Evolutionary conservation across 2,329 filamentous ascomycete species (phyloP), one percentile per base, ranked within the genome.

Genomic region (Didymella keratinophila): DNA sequence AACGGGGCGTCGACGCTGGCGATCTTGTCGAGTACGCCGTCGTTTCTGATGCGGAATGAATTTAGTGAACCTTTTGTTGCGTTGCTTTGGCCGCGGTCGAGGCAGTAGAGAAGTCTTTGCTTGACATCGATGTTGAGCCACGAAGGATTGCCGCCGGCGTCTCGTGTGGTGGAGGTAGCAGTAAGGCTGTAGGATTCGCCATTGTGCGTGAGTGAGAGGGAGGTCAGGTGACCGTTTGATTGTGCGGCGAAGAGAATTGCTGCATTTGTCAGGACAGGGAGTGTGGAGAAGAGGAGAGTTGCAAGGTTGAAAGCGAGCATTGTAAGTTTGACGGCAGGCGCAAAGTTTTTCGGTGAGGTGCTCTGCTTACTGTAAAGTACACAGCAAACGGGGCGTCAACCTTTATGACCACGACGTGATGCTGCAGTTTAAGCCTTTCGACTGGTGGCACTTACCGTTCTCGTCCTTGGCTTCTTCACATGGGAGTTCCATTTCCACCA

Each of bases 61-160:
- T 60, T 64, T 9, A 64, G 51, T 7, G 62, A 62, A 36, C 62
- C 62, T 46, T 54, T 39, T 0, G 53, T 60, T 4, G 16, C 54
- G 18, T 41, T 48, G n/a, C 50, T 56, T 20, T 49, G 42, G 8
- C 62, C 62, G 12, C 62, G 60, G 43, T 64, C 62, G 10, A 64
- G 57, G 50, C 62, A 64, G 53, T 64, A 64, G 28, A 64, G 37
- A 7, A 64, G 32, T n/a, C 62, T 54, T 20, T 52, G 36, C 9
- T 43, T 36, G 14, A 45, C 51, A 23, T 64, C 62, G 37, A 64
- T 52, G 30, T 60, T 64, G 14, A 64, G 48, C 32, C 42, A 51
- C 2, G 62, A 56, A n/a, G 62, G 51, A 16, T 64, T 64, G 1
- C 50, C 50, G n/a, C 52, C 62, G 36, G 46, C 51, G 14, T 60